These are phyloP conservation scores for Ogataea methanolica DNA, from an alignment of 805 yeast genomes.

Conservation along the genomic window DNA sequence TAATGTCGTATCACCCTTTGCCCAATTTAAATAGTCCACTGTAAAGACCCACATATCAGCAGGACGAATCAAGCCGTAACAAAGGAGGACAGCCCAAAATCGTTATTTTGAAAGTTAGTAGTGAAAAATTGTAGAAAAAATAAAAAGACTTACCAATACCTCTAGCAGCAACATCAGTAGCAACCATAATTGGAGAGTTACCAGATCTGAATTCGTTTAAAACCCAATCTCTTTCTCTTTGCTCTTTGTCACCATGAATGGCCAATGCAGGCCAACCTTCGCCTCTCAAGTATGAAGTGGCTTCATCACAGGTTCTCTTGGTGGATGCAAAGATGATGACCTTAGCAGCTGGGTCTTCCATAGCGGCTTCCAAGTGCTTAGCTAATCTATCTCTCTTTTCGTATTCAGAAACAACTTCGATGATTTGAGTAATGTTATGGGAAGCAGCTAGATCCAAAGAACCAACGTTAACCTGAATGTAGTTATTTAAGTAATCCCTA, in stretches of 20 bases:
- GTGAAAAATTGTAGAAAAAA: constrained; percentile 3
- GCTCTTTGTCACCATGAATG: constrained; percentile 97
- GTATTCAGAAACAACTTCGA: constrained; percentile 85
- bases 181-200: constrained; percentile 94
- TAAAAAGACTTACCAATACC: constrained; percentile 88
- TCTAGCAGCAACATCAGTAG: constrained; percentile 91
- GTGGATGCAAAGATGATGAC: constrained; percentile 91
- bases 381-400: constrained; percentile 91
- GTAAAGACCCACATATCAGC: not conserved
- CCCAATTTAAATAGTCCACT: not conserved
- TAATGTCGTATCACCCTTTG: too few relatives aligned
- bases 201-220: constrained; percentile 88
- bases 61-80: not conserved
- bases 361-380: constrained; percentile 79
- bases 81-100: not conserved
- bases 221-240: constrained; percentile 99
- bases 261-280: constrained; percentile 99
- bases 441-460: constrained; percentile 95
- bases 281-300: constrained; percentile 83
- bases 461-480: constrained; percentile 95
- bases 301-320: constrained; percentile 95
- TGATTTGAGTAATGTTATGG: constrained; percentile 89
- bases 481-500: constrained; percentile 84
- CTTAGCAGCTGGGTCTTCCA: constrained; percentile 68
- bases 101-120: constrained; percentile 9